phyloP scores from a whole-genome alignment of 2,329 filamentous ascomycete genomes.

The Colletotrichum musae region DNA sequence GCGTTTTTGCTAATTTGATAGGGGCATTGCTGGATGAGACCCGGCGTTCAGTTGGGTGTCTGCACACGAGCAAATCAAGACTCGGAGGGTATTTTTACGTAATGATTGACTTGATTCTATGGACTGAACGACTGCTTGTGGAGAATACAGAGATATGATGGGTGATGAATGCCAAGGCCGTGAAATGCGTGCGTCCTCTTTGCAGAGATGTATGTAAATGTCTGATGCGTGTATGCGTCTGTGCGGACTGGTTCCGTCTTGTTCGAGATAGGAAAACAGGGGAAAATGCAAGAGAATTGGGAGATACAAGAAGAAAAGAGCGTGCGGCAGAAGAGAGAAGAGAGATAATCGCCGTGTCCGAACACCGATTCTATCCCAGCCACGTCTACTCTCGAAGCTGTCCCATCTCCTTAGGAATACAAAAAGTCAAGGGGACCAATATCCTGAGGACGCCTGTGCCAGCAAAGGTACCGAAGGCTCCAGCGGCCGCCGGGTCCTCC shows the following conservation, averaged over 20 bases:
- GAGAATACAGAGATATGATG: constrained; percentile 2
- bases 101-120: neutral
- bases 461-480: no score
- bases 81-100: neutral
- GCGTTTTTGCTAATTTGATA: no score
- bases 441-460: no score
- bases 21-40: no score
- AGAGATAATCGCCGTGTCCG: neutral
- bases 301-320: neutral
- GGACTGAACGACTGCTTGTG: neutral
- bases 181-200: constrained; percentile 2
- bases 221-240: constrained; percentile 3
- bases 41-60: no score
- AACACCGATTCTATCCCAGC: neutral
- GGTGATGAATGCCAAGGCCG: constrained; percentile 9
- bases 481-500: no score
- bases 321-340: neutral
- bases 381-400: no score
- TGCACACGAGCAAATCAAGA: no score
- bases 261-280: constrained; percentile 1
- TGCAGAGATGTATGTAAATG: constrained; percentile 14
- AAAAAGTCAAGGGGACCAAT: no score
- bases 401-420: no score
- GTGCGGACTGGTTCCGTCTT: constrained; percentile 1
- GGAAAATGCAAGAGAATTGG: neutral